Conservation (phyloP, 2,329 filamentous ascomycete species). For the Fusarium tjaetaba region DNA sequence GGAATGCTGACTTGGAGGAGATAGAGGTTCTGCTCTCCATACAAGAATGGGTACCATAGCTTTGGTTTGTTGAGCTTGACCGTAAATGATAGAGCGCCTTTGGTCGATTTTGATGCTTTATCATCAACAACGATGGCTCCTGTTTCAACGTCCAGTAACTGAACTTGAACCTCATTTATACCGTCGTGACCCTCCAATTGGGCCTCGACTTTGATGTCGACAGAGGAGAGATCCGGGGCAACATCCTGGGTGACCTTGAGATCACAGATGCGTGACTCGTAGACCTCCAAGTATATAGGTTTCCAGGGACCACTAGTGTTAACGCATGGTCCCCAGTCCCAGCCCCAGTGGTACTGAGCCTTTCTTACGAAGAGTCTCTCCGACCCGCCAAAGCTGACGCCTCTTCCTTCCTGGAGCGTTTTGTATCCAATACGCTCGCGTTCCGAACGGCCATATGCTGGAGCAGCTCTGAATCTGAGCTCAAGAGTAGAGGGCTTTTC, state of each 20-base stretch:
- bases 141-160: background rate
- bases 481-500: background rate
- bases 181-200: fast-evolving
- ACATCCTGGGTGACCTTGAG: background rate
- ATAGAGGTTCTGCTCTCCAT: background rate
- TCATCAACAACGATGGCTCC: fast-evolving
- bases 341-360: conserved; percentile 14
- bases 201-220: background rate
- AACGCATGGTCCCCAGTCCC: conserved; percentile 7
- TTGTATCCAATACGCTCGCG: background rate
- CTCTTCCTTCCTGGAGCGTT: background rate
- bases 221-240: background rate
- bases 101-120: fast-evolving
- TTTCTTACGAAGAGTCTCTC: background rate
- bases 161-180: background rate
- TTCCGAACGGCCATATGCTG: background rate
- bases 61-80: background rate
- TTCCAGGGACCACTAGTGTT: conserved; percentile 13
- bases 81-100: fast-evolving
- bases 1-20: background rate
- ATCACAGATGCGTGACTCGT: background rate
- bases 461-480: background rate
- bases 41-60: background rate
- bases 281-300: background rate
- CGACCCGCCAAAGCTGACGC: background rate